These are phyloP conservation scores for Candida golubevii DNA, from an alignment of 805 yeast genomes.

Conservation along the genomic window DNA sequence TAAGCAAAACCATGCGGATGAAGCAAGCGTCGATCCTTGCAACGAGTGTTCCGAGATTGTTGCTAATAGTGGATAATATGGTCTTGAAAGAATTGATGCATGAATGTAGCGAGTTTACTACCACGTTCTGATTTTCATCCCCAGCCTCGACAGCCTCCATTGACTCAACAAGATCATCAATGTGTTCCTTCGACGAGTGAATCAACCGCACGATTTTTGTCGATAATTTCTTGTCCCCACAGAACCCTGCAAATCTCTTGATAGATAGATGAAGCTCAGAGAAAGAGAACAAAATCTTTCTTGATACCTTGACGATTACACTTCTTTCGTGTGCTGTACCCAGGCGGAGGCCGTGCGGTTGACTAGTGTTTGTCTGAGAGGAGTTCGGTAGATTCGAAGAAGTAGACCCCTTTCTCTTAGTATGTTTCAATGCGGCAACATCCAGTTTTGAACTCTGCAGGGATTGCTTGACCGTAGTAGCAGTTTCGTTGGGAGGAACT, in stretches of 20 bases:
- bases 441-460: neutral
- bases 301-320: slow-evolving; percentile 41
- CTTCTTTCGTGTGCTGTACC: slow-evolving; percentile 1
- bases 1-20: slow-evolving; percentile 27
- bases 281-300: slow-evolving; percentile 58
- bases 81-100: slow-evolving; percentile 47
- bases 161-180: slow-evolving; percentile 53
- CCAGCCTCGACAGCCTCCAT: slow-evolving; percentile 46
- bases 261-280: slow-evolving; percentile 62
- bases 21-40: slow-evolving; percentile 59
- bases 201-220: slow-evolving; percentile 50
- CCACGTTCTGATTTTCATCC: slow-evolving; percentile 27
- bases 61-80: slow-evolving; percentile 45
- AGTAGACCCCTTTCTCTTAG: neutral
- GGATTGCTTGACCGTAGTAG: neutral
- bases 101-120: slow-evolving; percentile 27
- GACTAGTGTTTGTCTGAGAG: neutral
- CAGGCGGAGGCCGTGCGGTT: neutral
- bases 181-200: slow-evolving; percentile 49
- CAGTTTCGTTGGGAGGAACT: neutral
- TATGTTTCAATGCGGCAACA: neutral
- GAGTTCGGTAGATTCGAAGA: neutral
- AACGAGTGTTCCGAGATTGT: slow-evolving; percentile 46
- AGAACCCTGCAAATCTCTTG: slow-evolving; percentile 53
- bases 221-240: slow-evolving; percentile 51